A percentile compares a stretch with the other conserved stretches of the same genome.
Evolutionary conservation across 305 asterid species (phyloP).

Genomic region (Ruellia speciosa): DNA sequence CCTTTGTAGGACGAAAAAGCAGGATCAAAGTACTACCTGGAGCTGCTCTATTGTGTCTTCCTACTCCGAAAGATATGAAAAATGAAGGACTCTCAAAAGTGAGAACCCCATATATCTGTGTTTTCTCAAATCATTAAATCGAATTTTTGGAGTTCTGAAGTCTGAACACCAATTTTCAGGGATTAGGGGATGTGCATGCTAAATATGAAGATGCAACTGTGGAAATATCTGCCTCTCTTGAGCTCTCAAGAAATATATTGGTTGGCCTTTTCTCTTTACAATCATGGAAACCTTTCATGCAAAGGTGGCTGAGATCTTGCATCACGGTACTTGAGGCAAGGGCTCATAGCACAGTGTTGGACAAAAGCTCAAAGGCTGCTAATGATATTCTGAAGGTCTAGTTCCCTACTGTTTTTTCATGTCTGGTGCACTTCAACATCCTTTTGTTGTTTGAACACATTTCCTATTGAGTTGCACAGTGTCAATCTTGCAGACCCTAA

Average conservation of each 20-base stretch:
- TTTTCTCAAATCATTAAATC: conserved; percentile 6
- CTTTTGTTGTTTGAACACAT: conserved; percentile 8
- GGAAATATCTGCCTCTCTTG: conserved; percentile 76
- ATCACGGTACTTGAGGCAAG: conserved; percentile 49
- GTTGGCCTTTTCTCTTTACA: conserved; percentile 77
- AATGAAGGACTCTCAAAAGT: conserved; percentile 47
- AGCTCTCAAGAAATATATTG: conserved; percentile 69
- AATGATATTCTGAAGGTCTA: conserved; percentile 71
- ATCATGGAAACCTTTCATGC: conserved; percentile 96
- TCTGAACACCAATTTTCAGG: conserved; percentile 32
- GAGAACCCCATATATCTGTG: conserved; percentile 29
- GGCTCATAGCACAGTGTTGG: conserved; percentile 43
- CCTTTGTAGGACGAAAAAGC: conserved; percentile 50
- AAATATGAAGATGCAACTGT: conserved; percentile 58
- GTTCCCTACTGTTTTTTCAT: conserved; percentile 16
- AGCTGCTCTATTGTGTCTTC: conserved; percentile 68
- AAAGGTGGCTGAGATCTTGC: conserved; percentile 80
- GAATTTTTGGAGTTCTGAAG: conserved; percentile 17
- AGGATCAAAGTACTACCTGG: conserved; percentile 68
- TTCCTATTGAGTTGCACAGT: conserved; percentile 15
- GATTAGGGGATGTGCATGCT: conserved; percentile 46
- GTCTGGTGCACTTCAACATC: conserved; percentile 7
- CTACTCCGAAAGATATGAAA: conserved; percentile 47
- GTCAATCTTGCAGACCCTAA: conserved; percentile 42
- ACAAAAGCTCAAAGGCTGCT: conserved; percentile 66